phyloP scores from a whole-genome alignment of 2,329 filamentous ascomycete species.

The Penicillium sp. region DNA sequence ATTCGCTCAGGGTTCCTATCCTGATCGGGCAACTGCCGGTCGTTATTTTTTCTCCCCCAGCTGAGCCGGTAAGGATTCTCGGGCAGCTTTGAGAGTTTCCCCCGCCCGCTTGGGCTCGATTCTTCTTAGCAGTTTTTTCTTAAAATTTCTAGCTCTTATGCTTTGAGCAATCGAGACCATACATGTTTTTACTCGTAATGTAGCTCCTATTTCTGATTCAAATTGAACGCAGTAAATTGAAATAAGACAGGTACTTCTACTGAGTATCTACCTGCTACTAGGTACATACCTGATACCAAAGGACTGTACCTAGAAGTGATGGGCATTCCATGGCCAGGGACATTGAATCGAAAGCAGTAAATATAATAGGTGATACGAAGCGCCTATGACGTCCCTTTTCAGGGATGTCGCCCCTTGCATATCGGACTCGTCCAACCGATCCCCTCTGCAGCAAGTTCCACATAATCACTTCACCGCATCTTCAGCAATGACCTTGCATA shows the following conservation, averaged over 20 bases:
- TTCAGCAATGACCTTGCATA: not conserved
- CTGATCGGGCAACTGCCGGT: slow-evolving; percentile 1
- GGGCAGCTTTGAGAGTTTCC: slow-evolving; percentile 14
- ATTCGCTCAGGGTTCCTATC: not conserved
- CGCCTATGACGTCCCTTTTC: not conserved
- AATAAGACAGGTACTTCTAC: not conserved
- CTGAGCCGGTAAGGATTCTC: slow-evolving; percentile 3
- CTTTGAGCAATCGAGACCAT: slow-evolving; percentile 14
- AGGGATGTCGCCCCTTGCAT: not conserved
- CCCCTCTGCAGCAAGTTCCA: not conserved
- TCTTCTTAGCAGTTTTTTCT: slow-evolving; percentile 13
- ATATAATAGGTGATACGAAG: not conserved
- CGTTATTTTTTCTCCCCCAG: slow-evolving; percentile 1
- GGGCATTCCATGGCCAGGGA: too few species aligned
- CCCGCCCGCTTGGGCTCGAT: slow-evolving; percentile 12
- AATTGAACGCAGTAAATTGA: not conserved
- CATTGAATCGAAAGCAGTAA: not conserved
- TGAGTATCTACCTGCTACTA: too few species aligned
- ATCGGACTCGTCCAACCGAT: not conserved
- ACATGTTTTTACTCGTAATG: not conserved
- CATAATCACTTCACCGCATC: not conserved
- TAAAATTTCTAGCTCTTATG: slow-evolving; percentile 14
- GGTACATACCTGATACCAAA: too few species aligned
- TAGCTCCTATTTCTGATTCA: not conserved
- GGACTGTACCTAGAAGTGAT: too few species aligned